Base-by-base conservation (phyloP, 148 eudicot species). In the Fagopyrum esculentum region DNA sequence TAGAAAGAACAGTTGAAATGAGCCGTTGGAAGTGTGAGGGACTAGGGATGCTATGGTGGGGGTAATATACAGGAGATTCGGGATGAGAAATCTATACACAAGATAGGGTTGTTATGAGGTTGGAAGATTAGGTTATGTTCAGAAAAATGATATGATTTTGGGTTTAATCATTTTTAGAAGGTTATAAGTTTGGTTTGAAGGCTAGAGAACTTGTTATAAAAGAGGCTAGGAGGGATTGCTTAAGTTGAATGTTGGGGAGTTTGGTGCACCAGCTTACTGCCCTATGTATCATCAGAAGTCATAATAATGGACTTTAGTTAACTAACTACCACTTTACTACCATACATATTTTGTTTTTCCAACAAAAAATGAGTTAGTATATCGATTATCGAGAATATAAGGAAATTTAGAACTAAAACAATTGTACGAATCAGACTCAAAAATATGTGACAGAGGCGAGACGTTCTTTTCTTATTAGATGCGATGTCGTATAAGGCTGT, bases 101-200 rank as follows among this genome's bases (percentile, higher is more conserved):
- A 15, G 2, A 7, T 26, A 64, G 35, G 45, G 70, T 9, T 26
- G 70, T 64, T 64, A 12, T 19, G 45, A 26, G 45, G 70, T 64
- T 64, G 70, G 70, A 3, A 13, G 40, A 29, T 64, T 64, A 64
- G 70, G 70, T 64, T 64, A 4, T 64, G 70, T 26, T 26, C 70
- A 22, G 15, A 64, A 19, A 64, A 64, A 11, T 54, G 17, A 12
- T 13, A 12, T 16, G 12, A 54, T 16, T 13, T 54, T 13, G 6
- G 12, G 1, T 60, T 60, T 49, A 2, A 7, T 54, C 5, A 13
- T 4, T 5, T 54, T 54, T 54, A 54, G 6, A 16, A 54, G 59
- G 19, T 16, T 54, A 12, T 3, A 15, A 3, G 4, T 54, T 54
- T 54, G 4, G 17, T 49, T 49, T 54, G 59, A 6, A 12, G 17